These are phyloP conservation scores for Phytophthora hybrid DNA, from an alignment of 352 stramenopile genomes.

Conservation along the genomic window DNA sequence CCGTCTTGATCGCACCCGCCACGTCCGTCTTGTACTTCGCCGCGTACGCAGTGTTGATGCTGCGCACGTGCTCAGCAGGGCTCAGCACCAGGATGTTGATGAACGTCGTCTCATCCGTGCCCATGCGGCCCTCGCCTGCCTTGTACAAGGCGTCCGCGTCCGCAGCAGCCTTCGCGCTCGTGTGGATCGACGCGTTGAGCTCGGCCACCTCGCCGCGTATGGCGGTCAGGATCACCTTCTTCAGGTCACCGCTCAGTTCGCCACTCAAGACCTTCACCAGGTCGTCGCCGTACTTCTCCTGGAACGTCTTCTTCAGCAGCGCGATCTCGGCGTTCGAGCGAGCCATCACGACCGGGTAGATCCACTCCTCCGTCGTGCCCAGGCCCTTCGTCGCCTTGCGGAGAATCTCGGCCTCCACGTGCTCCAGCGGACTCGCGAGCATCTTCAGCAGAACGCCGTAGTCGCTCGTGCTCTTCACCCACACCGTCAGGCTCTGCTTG, in stretches of 20 bases:
- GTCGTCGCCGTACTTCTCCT: slow-evolving; percentile 56
- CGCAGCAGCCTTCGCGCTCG: slow-evolving; percentile 46
- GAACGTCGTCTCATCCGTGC: slow-evolving; percentile 34
- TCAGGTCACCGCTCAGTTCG: neutral
- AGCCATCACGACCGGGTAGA: too few species aligned
- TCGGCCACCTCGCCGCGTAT: slow-evolving; percentile 46
- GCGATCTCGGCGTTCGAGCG: too few species aligned
- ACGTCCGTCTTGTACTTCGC: slow-evolving; percentile 42
- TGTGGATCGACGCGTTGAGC: slow-evolving; percentile 65
- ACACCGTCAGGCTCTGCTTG: too few species aligned
- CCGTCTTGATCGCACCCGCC: slow-evolving; percentile 40
- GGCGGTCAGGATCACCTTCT: slow-evolving; percentile 24
- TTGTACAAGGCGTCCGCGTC: slow-evolving; percentile 62
- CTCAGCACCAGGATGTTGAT: slow-evolving; percentile 44
- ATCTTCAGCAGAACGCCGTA: too few species aligned
- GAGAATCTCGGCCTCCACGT: too few species aligned
- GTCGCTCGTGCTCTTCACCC: too few species aligned
- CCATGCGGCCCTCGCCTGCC: slow-evolving; percentile 55
- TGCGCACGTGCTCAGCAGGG: slow-evolving; percentile 39
- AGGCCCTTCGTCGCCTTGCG: too few species aligned
- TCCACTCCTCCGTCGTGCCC: too few species aligned
- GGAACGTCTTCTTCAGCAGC: slow-evolving; percentile 1
- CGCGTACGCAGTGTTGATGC: slow-evolving; percentile 40
- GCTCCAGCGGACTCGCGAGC: too few species aligned
- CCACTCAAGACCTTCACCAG: slow-evolving; percentile 44